Base-by-base conservation (phyloP, 163 green algal genomes). In the Volvox carteri region DNA sequence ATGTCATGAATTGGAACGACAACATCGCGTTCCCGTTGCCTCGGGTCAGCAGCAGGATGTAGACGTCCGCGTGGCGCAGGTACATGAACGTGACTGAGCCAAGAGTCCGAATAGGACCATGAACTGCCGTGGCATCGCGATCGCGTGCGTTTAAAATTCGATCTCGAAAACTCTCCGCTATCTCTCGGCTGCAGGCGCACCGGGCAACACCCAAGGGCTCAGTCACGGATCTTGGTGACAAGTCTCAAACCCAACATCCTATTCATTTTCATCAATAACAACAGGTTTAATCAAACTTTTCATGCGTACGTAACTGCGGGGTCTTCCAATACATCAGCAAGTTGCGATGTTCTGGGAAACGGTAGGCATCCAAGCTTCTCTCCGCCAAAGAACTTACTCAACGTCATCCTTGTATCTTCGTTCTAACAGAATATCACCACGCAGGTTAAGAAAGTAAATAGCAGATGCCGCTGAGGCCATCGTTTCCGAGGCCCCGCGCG, bases 361-460 rank as follows among this genome's bases (percentile, higher is more conserved):
- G 33, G 35, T 52, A 35, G 37, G 33, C 33, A 50, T 52, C 33
- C 19, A 28, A 50, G 33, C 8, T 77, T 48, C 28, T 30, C 33
- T 28, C 68, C 4, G 12, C 18, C 68, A 5, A 23, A 52, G 33
- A n/a, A 93, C 96, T 94, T 87, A 99, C 96, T 97, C 96, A 7
- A 99, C 94, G 85, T 99, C 97, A 87, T 99, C 97, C 25, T 97
- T 90, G 91, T 99, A 99, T 18, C 93, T 91, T 0, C 97, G 92
- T 80, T 98, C 95, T 44, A 99, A 97, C 1, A 99, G 90, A 11
- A 99, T 95, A 78, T 99, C 97, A 6, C 97, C 97, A 25, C 96
- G 92, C 0, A 98, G 91, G 85, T 98, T 99, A 30, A 99, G 90
- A 79, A 99, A 98, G 85, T 98, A 99, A 5, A 99, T 87, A 1